These are phyloP conservation scores for Friedmanniomyces simplex DNA, from an alignment of 495 filamentous ascomycete species.

Conservation along the genomic window DNA sequence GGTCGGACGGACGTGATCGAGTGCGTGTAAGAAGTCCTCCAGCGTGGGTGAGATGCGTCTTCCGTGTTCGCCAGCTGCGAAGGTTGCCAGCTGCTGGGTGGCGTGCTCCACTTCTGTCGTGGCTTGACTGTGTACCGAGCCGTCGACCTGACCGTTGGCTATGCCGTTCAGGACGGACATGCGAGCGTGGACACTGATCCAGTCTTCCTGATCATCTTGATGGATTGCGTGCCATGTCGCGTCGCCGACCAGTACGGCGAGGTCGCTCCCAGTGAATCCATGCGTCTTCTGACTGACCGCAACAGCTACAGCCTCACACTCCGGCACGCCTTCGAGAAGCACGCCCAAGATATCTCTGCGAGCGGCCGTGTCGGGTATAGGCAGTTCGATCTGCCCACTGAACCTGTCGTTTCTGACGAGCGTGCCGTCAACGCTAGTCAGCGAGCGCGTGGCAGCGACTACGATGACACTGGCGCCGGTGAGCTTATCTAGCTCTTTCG, in stretches of 20 bases:
- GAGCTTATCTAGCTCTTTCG: slow-evolving; percentile 35
- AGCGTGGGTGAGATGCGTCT: slow-evolving; percentile 23
- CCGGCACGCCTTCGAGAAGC: slow-evolving; percentile 31
- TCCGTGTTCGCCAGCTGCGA: background rate
- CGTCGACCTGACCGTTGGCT: background rate
- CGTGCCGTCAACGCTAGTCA: slow-evolving; percentile 62
- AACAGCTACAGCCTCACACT: slow-evolving; percentile 26
- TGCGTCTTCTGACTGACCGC: slow-evolving; percentile 49
- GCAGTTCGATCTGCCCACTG: slow-evolving; percentile 62
- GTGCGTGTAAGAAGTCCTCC: slow-evolving; percentile 44
- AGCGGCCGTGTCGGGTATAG: slow-evolving; percentile 62
- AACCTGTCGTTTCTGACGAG: slow-evolving; percentile 59
- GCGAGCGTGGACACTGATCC: background rate
- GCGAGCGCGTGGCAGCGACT: slow-evolving; percentile 61
- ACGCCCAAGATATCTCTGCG: slow-evolving; percentile 64
- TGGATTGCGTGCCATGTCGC: background rate
- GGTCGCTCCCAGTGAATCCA: slow-evolving; percentile 58
- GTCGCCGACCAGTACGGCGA: slow-evolving; percentile 38
- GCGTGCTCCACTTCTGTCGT: slow-evolving; percentile 6
- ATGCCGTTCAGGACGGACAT: background rate
- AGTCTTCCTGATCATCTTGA: background rate
- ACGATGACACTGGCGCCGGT: slow-evolving; percentile 47
- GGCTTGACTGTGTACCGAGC: slow-evolving; percentile 7
- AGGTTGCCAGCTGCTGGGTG: background rate
- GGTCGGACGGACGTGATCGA: slow-evolving; percentile 57